phyloP scores from a whole-genome alignment of 176 grass and related monocot species.

The barley (Hordeum vulgare) region DNA sequence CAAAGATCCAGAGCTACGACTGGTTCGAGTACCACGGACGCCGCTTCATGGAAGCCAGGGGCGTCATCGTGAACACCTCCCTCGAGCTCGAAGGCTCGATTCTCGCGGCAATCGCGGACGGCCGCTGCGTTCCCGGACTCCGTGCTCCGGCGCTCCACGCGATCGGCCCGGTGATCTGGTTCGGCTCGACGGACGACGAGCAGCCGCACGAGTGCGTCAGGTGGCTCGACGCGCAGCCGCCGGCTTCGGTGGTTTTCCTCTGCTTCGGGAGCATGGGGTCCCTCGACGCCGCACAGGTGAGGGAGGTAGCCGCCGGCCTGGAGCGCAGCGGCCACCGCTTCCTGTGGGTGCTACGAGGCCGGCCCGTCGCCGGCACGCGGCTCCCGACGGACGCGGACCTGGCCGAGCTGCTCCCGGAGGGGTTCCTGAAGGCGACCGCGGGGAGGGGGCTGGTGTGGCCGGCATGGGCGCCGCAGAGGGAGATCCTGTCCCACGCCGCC shows the following conservation, averaged over 20 bases:
- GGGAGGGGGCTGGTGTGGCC: neutral
- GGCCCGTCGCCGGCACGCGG: neutral
- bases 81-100: neutral
- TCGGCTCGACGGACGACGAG: neutral
- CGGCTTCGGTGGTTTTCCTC: constrained; percentile 40
- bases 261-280: constrained; percentile 50
- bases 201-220: neutral
- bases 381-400: neutral
- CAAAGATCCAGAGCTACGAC: constrained; percentile 3
- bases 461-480: neutral
- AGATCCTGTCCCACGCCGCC: neutral
- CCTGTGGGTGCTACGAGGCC: constrained; percentile 9
- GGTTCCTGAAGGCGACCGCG: neutral
- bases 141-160: neutral
- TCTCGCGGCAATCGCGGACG: constrained; percentile 9
- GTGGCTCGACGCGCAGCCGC: constrained; percentile 54
- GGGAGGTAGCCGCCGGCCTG: neutral
- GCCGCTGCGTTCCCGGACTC: neutral
- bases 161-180: constrained; percentile 5
- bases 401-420: neutral
- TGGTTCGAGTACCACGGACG: constrained; percentile 11
- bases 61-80: constrained; percentile 35
- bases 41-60: constrained; percentile 28
- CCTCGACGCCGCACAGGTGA: neutral
- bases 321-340: constrained; percentile 9